Percentiles rank a stretch among this genome's conserved stretches.
phyloP scores from a whole-genome alignment of 73 alveolate species.

The Symbiodinium natans region DNA sequence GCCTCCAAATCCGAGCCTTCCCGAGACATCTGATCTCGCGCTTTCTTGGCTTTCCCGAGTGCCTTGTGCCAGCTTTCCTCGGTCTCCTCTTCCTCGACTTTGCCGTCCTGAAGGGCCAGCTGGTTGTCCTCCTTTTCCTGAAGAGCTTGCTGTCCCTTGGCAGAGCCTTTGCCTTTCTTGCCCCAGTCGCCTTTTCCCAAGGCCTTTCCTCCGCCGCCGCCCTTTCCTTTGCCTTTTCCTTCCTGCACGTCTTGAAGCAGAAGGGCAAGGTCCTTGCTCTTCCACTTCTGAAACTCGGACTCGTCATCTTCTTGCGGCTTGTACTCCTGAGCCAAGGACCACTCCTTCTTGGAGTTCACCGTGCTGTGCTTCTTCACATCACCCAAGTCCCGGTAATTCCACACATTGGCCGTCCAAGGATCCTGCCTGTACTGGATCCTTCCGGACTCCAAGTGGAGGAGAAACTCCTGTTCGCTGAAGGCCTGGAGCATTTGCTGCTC shows the following conservation, averaged over 20 bases:
- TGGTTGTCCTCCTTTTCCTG: not conserved
- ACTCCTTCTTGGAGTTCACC: not conserved
- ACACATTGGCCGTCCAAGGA: conserved; percentile 1
- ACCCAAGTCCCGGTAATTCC: not conserved
- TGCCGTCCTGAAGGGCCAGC: not conserved
- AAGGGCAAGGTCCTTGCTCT: not conserved
- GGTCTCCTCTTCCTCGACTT: not conserved
- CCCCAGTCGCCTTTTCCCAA: conserved; percentile 5
- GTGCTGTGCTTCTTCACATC: not conserved
- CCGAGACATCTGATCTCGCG: not conserved
- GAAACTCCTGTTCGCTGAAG: not conserved
- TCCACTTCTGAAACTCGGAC: not conserved
- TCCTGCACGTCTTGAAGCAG: not conserved
- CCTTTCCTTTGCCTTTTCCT: not conserved
- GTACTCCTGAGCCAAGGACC: not conserved
- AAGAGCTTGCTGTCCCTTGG: not conserved
- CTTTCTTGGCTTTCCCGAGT: not conserved
- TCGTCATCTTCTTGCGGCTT: not conserved
- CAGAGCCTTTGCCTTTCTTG: conserved; percentile 22
- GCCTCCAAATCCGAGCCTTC: not conserved
- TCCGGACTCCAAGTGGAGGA: not conserved
- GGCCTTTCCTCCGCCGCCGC: not conserved
- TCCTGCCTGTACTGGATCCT: not conserved
- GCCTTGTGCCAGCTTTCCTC: not conserved
- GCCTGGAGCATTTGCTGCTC: not conserved